Percentiles rank a stretch among this genome's conserved stretches.
Conservation (phyloP, 2,329 filamentous ascomycete species). For the Epichloe bromicola region DNA sequence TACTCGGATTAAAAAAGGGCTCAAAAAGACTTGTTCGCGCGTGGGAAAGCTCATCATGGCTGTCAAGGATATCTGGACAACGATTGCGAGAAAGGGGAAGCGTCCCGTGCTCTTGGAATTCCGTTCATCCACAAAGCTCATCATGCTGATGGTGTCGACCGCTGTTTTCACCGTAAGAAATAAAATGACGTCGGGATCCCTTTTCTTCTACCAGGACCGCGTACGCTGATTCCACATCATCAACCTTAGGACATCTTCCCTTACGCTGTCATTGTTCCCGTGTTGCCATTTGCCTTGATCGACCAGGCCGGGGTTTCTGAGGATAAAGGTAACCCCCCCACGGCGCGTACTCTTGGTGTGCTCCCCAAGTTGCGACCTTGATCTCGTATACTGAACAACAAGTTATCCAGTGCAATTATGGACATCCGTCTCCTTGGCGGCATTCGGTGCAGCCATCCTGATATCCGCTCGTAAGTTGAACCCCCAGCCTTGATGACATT, state of each 20-base stretch:
- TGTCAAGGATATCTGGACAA: slow-evolving; percentile 5
- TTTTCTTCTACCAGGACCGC: background rate
- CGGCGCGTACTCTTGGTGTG: too few relatives aligned
- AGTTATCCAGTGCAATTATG: slow-evolving; percentile 18
- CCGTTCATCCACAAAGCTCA: slow-evolving; percentile 19
- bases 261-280: slow-evolving; percentile 21
- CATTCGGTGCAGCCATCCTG: slow-evolving; percentile 20
- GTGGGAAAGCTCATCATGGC: slow-evolving; percentile 8
- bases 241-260: slow-evolving; percentile 20
- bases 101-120: slow-evolving; percentile 16
- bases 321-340: slow-evolving; percentile 8
- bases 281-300: slow-evolving; percentile 19
- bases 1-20: background rate
- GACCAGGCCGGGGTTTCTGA: slow-evolving; percentile 13
- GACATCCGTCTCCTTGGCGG: slow-evolving; percentile 23
- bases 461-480: slow-evolving; percentile 17
- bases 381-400: background rate
- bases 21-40: slow-evolving; percentile 4
- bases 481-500: background rate
- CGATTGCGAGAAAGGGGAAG: slow-evolving; percentile 9
- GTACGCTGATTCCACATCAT: background rate
- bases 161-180: slow-evolving; percentile 21
- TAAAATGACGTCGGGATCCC: background rate
- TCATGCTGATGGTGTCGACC: slow-evolving; percentile 20
- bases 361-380: background rate